Base-by-base conservation (phyloP, 2,329 filamentous ascomycete species). In the Huntiella decipiens region DNA sequence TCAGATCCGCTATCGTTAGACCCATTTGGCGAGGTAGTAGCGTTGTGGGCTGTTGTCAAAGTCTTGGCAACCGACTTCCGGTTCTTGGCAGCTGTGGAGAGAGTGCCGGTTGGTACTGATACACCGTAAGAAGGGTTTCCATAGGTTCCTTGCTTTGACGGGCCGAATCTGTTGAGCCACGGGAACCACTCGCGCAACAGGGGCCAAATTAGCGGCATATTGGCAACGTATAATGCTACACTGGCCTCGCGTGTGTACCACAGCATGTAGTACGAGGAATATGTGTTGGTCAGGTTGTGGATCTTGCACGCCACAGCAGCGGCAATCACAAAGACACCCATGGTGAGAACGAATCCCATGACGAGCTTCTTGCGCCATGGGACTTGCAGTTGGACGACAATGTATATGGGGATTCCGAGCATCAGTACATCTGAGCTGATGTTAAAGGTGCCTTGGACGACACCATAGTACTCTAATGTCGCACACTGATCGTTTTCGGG, bases 391-490 rank as follows among this genome's bases (percentile, higher is more conserved):
- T 63, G 63, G 8, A 69, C 52, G 19, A 77, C 61, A 19, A 69
- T 52, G 2, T 73, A 72, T 51, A 77, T 62, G 1, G 73, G 71
- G 15, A 78, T 67, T 3, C 64, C 54, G 22, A 78, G 67, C 54
- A 79, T 76, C 59, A 72, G 64, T 2, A 75, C 34, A 51, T 78
- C 74, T 19, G 71, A 74, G 2, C 68, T 66, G 42, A 77, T 68
- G 52, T 79, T 78, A 54, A 78, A 67, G 3, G 66, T 62, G 1
- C 70, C 66, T 49, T 77, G 73, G 12, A 70, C 68, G 43, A 75
- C 74, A 8, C 74, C 63, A 52, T 75, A 75, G 53, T 73, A 62
- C 12, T 67, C 62, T 2, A 70, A 65, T 0, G 72, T 68, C 1
- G 71, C 70, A 54, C 73, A 77, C 62, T 77, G 71, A 12, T 43